Evolutionary conservation across 306 rosid species (phyloP).

Genomic region (Prunus padus): DNA sequence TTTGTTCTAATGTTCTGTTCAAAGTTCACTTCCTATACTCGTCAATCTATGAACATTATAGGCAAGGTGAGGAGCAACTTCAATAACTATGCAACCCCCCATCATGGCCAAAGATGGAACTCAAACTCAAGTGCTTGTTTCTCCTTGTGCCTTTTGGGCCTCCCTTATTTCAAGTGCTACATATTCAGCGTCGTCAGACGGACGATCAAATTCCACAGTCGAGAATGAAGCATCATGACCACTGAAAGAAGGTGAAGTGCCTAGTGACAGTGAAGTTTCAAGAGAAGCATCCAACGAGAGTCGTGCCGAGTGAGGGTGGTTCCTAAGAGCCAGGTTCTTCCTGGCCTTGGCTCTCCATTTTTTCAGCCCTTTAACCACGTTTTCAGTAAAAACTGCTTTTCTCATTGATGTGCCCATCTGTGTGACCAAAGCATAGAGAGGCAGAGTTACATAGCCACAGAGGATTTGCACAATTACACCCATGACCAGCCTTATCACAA

Average conservation of each 20-base stretch:
- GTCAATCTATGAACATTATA: background rate
- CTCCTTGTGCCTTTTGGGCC: constrained; percentile 2
- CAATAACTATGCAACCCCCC: background rate
- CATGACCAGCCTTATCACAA: constrained; percentile 39
- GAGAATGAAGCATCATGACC: constrained; percentile 25
- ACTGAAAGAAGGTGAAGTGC: constrained; percentile 40
- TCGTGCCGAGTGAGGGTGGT: background rate
- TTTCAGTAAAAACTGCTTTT: constrained; percentile 46
- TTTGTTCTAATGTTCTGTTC: too few species aligned
- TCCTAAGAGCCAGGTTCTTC: constrained; percentile 29
- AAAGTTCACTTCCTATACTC: background rate
- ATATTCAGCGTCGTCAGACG: constrained; percentile 2
- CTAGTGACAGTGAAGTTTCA: constrained; percentile 24
- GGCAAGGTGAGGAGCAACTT: background rate
- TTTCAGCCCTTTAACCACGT: constrained; percentile 42
- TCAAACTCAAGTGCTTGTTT: background rate
- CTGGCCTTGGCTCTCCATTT: constrained; percentile 43
- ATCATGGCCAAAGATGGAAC: background rate
- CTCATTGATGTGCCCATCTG: constrained; percentile 64
- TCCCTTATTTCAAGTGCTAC: constrained; percentile 6
- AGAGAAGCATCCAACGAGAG: constrained; percentile 25
- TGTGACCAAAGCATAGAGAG: constrained; percentile 66
- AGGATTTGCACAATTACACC: constrained; percentile 48
- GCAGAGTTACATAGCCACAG: constrained; percentile 59
- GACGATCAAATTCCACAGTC: constrained; percentile 8